Evolutionary conservation across 305 asterid species (phyloP).

Genomic region (Solanum aculeatissimum): DNA sequence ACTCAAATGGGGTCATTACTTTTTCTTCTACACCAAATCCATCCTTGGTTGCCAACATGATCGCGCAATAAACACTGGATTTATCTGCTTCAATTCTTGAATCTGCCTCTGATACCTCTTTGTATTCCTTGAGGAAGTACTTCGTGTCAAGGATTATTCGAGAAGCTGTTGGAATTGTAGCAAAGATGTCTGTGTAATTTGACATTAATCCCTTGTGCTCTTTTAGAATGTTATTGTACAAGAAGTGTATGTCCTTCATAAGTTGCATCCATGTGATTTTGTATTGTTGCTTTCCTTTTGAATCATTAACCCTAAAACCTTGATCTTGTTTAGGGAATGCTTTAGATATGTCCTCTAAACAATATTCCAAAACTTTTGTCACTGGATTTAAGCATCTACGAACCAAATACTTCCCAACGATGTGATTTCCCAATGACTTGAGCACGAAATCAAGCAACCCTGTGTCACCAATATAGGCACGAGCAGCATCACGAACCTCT

Average conservation of each 20-base stretch:
- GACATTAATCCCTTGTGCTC: conserved; percentile 16
- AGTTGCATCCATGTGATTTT: conserved; percentile 56
- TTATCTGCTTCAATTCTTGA: conserved; percentile 9
- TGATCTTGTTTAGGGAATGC: conserved; percentile 30
- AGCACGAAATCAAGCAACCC: conserved; percentile 88
- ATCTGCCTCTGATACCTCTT: neutral
- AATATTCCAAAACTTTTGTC: conserved; percentile 80
- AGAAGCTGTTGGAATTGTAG: conserved; percentile 44
- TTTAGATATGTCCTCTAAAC: conserved; percentile 68
- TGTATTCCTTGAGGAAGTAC: conserved; percentile 45
- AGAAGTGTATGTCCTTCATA: conserved; percentile 43
- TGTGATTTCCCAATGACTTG: conserved; percentile 84
- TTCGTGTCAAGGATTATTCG: conserved; percentile 66
- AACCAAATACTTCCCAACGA: conserved; percentile 80
- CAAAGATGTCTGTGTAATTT: conserved; percentile 4
- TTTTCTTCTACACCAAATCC: conserved; percentile 3
- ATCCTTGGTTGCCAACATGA: conserved; percentile 4
- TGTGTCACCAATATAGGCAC: conserved; percentile 83
- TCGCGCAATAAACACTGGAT: conserved; percentile 34
- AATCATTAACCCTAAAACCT: conserved; percentile 7
- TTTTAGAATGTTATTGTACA: conserved; percentile 34
- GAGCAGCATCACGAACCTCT: conserved; percentile 78
- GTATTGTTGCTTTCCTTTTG: conserved; percentile 26
- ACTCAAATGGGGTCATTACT: conserved; percentile 43
- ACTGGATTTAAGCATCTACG: conserved; percentile 83